A percentile compares a stretch with the other conserved stretches of the same genome.
Evolutionary conservation across 768 basidiomycete species (phyloP).

Genomic region (Psilocybe subaeruginosa): DNA sequence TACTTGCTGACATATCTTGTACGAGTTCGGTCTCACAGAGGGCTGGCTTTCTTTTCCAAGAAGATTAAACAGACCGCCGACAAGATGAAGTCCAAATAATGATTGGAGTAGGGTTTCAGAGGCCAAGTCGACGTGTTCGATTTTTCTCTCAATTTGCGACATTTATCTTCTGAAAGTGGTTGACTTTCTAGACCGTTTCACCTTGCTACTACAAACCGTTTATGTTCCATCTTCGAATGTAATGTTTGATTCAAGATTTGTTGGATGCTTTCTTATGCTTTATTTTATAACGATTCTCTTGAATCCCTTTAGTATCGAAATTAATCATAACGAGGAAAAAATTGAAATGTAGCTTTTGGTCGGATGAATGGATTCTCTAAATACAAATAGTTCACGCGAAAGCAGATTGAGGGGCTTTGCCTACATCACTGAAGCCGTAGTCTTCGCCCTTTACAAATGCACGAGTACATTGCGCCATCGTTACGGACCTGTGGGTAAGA

Average conservation of each 20-base stretch:
- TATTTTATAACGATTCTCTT: neutral
- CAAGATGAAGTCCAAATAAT: slow-evolving; percentile 10
- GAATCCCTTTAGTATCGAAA: slow-evolving; percentile 6
- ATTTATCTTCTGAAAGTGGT: no score
- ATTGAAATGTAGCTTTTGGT: slow-evolving; percentile 16
- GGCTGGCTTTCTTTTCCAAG: slow-evolving; percentile 10
- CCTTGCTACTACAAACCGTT: no score
- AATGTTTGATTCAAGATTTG: neutral
- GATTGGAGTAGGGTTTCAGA: neutral
- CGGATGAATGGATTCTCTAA: slow-evolving; percentile 19
- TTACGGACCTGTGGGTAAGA: slow-evolving; percentile 66
- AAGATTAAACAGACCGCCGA: slow-evolving; percentile 8
- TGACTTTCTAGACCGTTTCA: no score
- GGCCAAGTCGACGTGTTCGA: no score
- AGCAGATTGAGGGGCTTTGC: slow-evolving; percentile 48
- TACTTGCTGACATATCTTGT: slow-evolving; percentile 62
- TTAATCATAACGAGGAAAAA: slow-evolving; percentile 12
- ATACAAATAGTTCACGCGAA: slow-evolving; percentile 37
- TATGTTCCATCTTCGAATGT: no score
- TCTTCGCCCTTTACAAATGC: slow-evolving; percentile 81
- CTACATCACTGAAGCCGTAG: slow-evolving; percentile 54
- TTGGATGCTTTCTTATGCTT: neutral
- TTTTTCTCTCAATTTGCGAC: no score
- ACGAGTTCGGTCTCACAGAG: slow-evolving; percentile 40
- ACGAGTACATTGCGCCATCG: slow-evolving; percentile 93